These are phyloP conservation scores for Fraxinus dipetala DNA, from an alignment of 305 asterid species.

Conservation along the genomic window DNA sequence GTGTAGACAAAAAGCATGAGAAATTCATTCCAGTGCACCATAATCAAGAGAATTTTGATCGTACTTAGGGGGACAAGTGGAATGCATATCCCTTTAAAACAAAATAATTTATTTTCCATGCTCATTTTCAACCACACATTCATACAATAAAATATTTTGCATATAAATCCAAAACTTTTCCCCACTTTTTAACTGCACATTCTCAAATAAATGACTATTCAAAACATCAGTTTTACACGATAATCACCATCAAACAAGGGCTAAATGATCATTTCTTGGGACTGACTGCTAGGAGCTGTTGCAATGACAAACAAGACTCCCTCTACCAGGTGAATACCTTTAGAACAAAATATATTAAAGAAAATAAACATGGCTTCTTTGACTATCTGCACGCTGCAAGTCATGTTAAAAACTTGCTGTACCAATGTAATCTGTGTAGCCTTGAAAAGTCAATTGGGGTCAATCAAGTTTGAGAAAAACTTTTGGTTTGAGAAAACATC, in stretches of 20 bases:
- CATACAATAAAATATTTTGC: too few species aligned
- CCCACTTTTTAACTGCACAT: too few species aligned
- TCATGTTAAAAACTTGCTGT: not conserved
- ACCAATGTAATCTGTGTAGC: not conserved
- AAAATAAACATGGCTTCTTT: not conserved
- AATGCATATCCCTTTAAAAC: not conserved
- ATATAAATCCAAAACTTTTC: too few species aligned
- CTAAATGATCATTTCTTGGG: not conserved
- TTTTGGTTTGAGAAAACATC: not conserved
- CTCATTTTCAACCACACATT: too few species aligned
- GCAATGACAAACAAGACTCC: not conserved
- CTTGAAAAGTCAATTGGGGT: not conserved
- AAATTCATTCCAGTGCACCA: not conserved
- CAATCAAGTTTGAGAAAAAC: not conserved
- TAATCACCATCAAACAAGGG: too few species aligned
- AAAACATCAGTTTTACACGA: too few species aligned
- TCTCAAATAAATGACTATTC: too few species aligned
- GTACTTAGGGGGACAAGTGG: not conserved
- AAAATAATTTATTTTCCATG: too few species aligned
- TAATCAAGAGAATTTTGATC: not conserved
- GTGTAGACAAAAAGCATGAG: conserved; percentile 5
- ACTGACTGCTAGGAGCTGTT: not conserved
- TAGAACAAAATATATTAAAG: not conserved
- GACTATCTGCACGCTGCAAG: not conserved
- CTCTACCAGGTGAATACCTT: not conserved